Evolutionary conservation across 2,329 filamentous ascomycete species (phyloP).

Genomic region (Penicillium sp.): DNA sequence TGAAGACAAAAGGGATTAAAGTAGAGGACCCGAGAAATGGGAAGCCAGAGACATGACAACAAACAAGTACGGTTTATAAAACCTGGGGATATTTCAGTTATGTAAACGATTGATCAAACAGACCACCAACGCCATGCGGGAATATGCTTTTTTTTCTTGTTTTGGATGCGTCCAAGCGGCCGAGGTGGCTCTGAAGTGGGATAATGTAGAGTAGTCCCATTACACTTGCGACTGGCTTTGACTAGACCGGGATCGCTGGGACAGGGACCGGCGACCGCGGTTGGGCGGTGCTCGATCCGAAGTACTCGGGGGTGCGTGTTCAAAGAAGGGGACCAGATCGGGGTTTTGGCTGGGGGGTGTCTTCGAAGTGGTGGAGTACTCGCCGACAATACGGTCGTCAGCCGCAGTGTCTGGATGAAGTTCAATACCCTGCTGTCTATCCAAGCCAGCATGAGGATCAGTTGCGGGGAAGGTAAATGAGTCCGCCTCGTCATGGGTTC

Average conservation of each 20-base stretch:
- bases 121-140: background rate
- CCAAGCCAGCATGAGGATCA: slow-evolving; percentile 35
- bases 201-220: background rate
- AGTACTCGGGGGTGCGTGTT: slow-evolving; percentile 39
- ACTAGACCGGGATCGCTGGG: slow-evolving; percentile 38
- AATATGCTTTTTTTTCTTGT: slow-evolving; percentile 5
- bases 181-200: background rate
- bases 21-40: background rate
- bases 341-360: slow-evolving; percentile 49
- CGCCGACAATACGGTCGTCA: slow-evolving; percentile 46
- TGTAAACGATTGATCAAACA: background rate
- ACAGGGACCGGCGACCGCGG: slow-evolving; percentile 37
- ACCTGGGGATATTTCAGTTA: no score
- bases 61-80: no score
- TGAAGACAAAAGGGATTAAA: background rate
- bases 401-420: slow-evolving; percentile 47
- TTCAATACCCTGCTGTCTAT: slow-evolving; percentile 45
- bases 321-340: slow-evolving; percentile 45
- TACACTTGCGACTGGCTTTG: slow-evolving; percentile 30
- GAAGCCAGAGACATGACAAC: slow-evolving; percentile 4
- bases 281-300: slow-evolving; percentile 32
- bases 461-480: background rate
- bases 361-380: slow-evolving; percentile 35
- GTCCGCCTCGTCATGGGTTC: slow-evolving; percentile 22
- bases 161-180: background rate